Evolutionary conservation across 106 monocot genomes (phyloP), one percentile per base, ranked within the genome.

Genomic region (Vanilla planifolia): DNA sequence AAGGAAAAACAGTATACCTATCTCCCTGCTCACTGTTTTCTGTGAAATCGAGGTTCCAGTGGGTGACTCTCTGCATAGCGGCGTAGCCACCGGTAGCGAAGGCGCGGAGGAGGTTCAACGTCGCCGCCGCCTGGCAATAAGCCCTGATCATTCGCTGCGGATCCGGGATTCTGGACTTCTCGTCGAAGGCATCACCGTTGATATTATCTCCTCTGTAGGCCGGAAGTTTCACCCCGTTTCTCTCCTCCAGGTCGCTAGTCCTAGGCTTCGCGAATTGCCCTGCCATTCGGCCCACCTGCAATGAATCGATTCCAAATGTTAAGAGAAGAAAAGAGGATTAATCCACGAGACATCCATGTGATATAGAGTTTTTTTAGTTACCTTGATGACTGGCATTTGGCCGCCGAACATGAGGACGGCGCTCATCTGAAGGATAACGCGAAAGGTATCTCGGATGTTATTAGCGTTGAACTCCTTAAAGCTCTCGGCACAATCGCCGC

Each of bases 401-500:
- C 80, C 80, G 8, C 92, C 92, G 71, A 92, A 92, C 79, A 78
- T 86, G 71, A 92, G 82, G 44, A 92, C 86, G 42, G 53, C 92
- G 25, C 80, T 70, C 92, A 92, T 92, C 83, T 92, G 92, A 62
- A 92, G 86, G 55, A 86, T 39, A 56, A 92, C 59, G 23, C 92
- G 67, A 77, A 92, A 92, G 34, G 92, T 86, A 57, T 92, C 92
- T 13, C 92, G 63, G 61, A 92, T 86, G 63, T 92, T 92, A 68
- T 92, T 80, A 28, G 83, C 86, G 69, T 77, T 69, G 73, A 86
- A 92, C 75, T 92, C 92, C 80, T 92, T 92, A 77, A 92, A 92
- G 72, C 92, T 92, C 86, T 92, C 92, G 37, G 92, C 92, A 64
- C 92, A 92, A 64, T 92, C 92, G 8, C 92, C 92, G 9, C 92